Base-by-base conservation (phyloP, 768 basidiomycete genomes). In the Leccinum longicurvipes region DNA sequence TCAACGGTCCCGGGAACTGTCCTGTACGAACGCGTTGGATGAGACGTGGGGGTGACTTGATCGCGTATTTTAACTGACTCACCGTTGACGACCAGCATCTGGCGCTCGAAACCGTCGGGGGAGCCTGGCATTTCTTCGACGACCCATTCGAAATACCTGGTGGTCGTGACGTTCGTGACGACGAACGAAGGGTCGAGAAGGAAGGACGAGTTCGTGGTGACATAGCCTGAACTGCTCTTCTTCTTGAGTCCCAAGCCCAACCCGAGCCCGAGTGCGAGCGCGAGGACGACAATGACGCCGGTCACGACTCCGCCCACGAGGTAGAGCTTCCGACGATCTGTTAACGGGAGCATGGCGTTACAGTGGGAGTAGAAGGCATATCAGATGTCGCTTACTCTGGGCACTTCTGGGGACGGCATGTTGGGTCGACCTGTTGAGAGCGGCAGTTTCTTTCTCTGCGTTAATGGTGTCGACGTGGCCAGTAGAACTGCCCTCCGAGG, bases 71-170 rank as follows among this genome's bases (percentile, higher is more conserved):
- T 11, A 10, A 41, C 10, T 39, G 10, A 24, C 60, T 67, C 53
- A 70, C 79, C 75, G 28, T 81, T 81, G 25, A 81, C 78, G 47
- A 79, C 79, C 4, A 79, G 65, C 76, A 80, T 77, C 1, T 63
- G 62, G 44, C 74, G 72, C 45, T 72, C 60, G 31, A 74, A 66
- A 41, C 75, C 79, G 57, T 79, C 77, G 1, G 76, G 77, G 1
- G 77, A 67, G 2, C 75, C 74, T 3, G 56, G 56, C n/a, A 72
- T 64, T 56, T 74, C 64, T 12, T 71, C 67, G 8, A 81, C 63
- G n/a, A 71, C 71, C 70, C 78, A 81, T 44, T 73, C 72, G 50
- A 73, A 78, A 29, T 67, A 68, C n/a, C 80, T 71, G 15, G 77
- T 78, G 56, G 70, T 73, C 12, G 78, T 64, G 1, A 67, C 58